A percentile compares a stretch with the other conserved stretches of the same genome.
phyloP scores from a whole-genome alignment of 2,329 filamentous ascomycete genomes.

The Bimuria novae-zelandiae region DNA sequence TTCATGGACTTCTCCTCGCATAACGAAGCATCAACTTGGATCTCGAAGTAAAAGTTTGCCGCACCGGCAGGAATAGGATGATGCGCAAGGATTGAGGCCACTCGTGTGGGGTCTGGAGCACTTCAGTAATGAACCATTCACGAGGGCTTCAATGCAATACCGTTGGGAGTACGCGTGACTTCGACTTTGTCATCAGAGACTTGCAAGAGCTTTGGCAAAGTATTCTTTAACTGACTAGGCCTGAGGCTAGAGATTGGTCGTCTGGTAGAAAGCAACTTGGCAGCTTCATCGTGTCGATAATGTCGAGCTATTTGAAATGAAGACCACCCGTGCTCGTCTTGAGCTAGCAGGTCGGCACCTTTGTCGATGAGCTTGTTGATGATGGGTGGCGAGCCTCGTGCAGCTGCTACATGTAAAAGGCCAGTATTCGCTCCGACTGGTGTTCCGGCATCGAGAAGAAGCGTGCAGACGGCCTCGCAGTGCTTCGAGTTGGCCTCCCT shows the following conservation, averaged over 20 bases:
- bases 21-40: neutral
- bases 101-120: neutral
- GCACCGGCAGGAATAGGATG: neutral
- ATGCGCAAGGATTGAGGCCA: neutral
- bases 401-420: neutral
- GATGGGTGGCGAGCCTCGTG: neutral
- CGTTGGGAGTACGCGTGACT: neutral
- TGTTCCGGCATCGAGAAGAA: neutral
- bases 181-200: neutral
- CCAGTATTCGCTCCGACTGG: neutral
- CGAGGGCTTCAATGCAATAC: neutral
- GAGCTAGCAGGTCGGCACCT: neutral
- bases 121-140: neutral
- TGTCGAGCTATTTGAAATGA: neutral
- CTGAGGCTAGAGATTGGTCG: neutral
- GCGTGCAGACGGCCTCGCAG: neutral
- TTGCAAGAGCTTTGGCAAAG: neutral
- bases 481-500: neutral
- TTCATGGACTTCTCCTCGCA: neutral
- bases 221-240: neutral
- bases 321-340: slow-evolving; percentile 2
- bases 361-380: neutral
- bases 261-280: neutral
- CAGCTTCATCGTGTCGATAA: neutral
- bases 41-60: neutral